phyloP scores from a whole-genome alignment of 768 basidiomycete genomes.

The Mycena capillaripes region DNA sequence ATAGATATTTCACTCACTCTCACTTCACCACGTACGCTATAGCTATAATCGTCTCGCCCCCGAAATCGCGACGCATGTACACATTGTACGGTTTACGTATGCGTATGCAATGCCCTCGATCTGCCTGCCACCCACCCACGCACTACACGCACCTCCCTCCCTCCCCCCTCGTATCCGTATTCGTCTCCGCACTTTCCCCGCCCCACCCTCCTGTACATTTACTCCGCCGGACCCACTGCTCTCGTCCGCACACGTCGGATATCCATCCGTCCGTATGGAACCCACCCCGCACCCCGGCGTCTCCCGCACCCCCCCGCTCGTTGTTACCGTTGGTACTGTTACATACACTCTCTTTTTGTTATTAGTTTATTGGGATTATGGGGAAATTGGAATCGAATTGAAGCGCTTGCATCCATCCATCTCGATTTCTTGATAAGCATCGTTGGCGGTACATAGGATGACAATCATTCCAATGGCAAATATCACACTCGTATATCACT shows the following conservation, averaged over 20 bases:
- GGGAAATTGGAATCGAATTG: not conserved
- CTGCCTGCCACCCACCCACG: not conserved
- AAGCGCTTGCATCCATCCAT: not conserved
- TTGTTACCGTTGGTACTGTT: no score
- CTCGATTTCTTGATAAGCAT: not conserved
- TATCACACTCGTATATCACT: no score
- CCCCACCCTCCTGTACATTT: not conserved
- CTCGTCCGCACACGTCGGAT: not conserved
- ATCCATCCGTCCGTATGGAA: not conserved
- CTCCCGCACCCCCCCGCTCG: not conserved
- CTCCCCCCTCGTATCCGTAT: not conserved
- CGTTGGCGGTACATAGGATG: no score
- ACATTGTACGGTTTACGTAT: constrained; percentile 27
- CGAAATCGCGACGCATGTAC: constrained; percentile 6
- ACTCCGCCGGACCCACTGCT: not conserved
- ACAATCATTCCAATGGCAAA: no score
- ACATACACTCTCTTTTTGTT: constrained; percentile 10
- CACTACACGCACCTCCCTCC: not conserved
- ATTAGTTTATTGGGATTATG: not conserved
- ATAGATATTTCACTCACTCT: constrained; percentile 25
- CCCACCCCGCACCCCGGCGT: not conserved
- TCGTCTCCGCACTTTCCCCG: not conserved
- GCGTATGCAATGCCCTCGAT: constrained; percentile 24
- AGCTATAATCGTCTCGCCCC: constrained; percentile 31
- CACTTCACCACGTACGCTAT: constrained; percentile 28